Evolutionary conservation across 139 green algal genomes (phyloP).

Genomic region (Edaphochlamys debaryana): DNA sequence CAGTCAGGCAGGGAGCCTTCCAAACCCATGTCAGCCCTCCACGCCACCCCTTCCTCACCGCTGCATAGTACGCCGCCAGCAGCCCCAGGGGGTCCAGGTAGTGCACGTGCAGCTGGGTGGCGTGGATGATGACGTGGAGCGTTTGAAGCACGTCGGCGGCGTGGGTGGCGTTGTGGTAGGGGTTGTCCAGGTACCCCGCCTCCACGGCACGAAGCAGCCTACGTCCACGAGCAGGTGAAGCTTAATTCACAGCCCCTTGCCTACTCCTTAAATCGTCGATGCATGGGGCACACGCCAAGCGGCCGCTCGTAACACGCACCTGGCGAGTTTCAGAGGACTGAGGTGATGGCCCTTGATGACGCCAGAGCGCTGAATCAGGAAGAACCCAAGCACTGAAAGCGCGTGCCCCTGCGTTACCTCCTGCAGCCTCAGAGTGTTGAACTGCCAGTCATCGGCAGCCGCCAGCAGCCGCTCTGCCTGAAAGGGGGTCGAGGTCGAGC

Average conservation of each 20-base stretch:
- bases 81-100: constrained; percentile 44
- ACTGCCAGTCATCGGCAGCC: constrained; percentile 45
- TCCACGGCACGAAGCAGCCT: constrained; percentile 40
- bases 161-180: constrained; percentile 48
- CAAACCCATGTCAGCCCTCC: no score
- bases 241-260: no score
- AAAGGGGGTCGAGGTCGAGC: no score
- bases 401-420: constrained; percentile 48
- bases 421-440: constrained; percentile 50
- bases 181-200: constrained; percentile 40
- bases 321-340: constrained; percentile 31
- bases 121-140: constrained; percentile 59
- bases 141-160: constrained; percentile 58
- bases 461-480: constrained; percentile 43
- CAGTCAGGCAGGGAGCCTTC: no score
- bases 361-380: constrained; percentile 42
- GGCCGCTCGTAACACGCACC: neutral
- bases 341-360: constrained; percentile 42
- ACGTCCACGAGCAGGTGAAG: neutral
- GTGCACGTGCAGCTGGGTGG: constrained; percentile 37
- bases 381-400: constrained; percentile 52
- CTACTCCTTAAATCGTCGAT: no score
- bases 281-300: no score
- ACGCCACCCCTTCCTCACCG: constrained; percentile 8
- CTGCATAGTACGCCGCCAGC: constrained; percentile 56